Evolutionary conservation across 371 early-diverging fungal genomes (phyloP).

Genomic region (Zancudomyces culisetae): DNA sequence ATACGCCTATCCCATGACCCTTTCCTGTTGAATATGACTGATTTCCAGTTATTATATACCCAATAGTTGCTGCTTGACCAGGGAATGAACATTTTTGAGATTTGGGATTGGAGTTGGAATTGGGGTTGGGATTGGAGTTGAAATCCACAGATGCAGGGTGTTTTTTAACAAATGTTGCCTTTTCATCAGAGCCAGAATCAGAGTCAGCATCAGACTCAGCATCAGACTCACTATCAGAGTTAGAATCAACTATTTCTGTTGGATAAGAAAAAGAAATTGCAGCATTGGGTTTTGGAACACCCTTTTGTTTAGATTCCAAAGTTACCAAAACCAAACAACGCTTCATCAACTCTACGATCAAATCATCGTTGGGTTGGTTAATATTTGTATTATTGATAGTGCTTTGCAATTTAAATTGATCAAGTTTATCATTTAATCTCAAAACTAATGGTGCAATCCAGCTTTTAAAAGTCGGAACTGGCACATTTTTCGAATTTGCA

Average conservation of each 20-base stretch:
- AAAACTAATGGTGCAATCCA: conserved; percentile 1
- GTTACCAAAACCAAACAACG: conserved; percentile 2
- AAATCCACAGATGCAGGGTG: neutral
- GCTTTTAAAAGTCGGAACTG: neutral
- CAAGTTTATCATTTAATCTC: neutral
- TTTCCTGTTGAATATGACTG: conserved; percentile 27
- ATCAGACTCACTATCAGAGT: neutral
- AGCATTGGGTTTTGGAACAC: neutral
- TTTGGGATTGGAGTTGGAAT: neutral
- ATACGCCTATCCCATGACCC: conserved; percentile 27
- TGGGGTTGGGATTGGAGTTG: neutral
- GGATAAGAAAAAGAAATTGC: conserved; percentile 1
- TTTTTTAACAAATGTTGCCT: no score
- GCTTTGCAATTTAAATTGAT: neutral
- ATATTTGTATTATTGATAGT: no score
- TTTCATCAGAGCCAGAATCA: no score
- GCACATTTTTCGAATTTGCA: neutral
- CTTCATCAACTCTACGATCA: no score
- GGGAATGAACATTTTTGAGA: neutral
- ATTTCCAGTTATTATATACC: conserved; percentile 30
- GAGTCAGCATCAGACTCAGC: no score
- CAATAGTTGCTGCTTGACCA: conserved; percentile 10
- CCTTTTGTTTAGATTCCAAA: neutral
- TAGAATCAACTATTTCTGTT: neutral
- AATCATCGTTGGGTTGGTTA: no score